These are phyloP conservation scores for Panellus pusillus DNA, from an alignment of 768 basidiomycete species.

Conservation along the genomic window DNA sequence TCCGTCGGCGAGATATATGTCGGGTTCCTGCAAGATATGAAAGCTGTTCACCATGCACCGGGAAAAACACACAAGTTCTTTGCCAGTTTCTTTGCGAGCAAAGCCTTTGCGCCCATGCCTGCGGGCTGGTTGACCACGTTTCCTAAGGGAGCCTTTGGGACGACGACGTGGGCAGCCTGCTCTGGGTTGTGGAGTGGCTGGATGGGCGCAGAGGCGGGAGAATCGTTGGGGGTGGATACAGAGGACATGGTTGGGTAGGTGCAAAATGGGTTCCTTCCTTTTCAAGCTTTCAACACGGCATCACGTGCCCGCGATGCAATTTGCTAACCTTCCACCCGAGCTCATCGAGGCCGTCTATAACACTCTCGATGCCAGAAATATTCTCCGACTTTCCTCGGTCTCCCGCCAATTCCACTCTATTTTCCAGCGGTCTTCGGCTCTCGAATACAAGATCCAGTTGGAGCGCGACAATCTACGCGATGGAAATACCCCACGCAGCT, in stretches of 20 bases:
- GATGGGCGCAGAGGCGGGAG: constrained; percentile 60
- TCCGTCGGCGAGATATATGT: constrained; percentile 92
- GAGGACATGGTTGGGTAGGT: constrained; percentile 46
- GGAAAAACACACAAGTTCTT: constrained; percentile 69
- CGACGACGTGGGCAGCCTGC: constrained; percentile 73
- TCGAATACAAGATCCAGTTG: constrained; percentile 32
- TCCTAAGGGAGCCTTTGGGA: constrained; percentile 80
- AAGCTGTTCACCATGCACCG: constrained; percentile 7
- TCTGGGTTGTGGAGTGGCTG: constrained; percentile 86
- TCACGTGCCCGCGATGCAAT: constrained; percentile 4
- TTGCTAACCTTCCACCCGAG: constrained; percentile 29
- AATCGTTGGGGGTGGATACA: constrained; percentile 62
- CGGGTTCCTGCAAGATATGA: constrained; percentile 62
- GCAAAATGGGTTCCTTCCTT: not conserved
- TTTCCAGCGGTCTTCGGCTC: constrained; percentile 23
- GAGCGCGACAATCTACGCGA: constrained; percentile 29
- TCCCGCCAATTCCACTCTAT: constrained; percentile 31
- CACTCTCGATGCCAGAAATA: constrained; percentile 29
- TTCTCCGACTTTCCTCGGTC: constrained; percentile 29
- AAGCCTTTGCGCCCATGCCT: constrained; percentile 86
- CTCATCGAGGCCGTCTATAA: constrained; percentile 25
- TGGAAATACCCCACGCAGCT: constrained; percentile 13
- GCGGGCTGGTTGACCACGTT: constrained; percentile 59
- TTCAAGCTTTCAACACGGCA: not conserved
- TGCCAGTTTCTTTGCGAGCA: constrained; percentile 92